Evolutionary conservation across 106 monocot species (phyloP).

Genomic region (Acanthochlamys bracteata): DNA sequence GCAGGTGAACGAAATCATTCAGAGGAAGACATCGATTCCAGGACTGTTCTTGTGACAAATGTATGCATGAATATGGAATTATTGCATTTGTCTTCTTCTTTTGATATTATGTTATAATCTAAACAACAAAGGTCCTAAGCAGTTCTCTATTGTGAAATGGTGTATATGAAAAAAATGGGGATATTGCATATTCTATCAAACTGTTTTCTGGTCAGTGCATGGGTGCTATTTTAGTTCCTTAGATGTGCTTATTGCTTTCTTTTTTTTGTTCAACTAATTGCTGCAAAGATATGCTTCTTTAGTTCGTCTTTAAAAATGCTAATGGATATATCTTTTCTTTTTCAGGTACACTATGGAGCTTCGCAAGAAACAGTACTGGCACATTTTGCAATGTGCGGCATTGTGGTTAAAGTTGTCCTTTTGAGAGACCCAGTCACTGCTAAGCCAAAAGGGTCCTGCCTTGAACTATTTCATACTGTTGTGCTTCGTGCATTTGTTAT

Average conservation of each 20-base stretch:
- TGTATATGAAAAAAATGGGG: too few species aligned
- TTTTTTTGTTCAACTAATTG: too few species aligned
- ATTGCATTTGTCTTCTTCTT: too few species aligned
- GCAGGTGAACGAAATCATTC: slow-evolving; percentile 1
- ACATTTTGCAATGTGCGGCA: slow-evolving; percentile 67
- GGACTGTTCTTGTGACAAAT: slow-evolving; percentile 70
- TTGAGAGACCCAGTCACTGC: slow-evolving; percentile 55
- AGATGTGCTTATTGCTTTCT: too few species aligned
- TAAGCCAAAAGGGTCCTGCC: slow-evolving; percentile 66
- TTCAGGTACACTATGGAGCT: slow-evolving; percentile 86
- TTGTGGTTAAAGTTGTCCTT: slow-evolving; percentile 42
- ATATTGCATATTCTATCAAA: too few species aligned
- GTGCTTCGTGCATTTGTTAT: too few species aligned
- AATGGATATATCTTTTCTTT: background rate
- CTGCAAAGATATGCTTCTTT: background rate
- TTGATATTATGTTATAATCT: too few species aligned
- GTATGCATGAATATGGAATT: slow-evolving; percentile 21
- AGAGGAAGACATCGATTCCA: slow-evolving; percentile 55
- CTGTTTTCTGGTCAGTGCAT: too few species aligned
- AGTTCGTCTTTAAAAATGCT: background rate
- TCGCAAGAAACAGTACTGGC: slow-evolving; percentile 56
- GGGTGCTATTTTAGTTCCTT: too few species aligned
- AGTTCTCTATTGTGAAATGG: too few species aligned
- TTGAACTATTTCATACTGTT: background rate
- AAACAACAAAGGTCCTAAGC: too few species aligned